Evolutionary conservation across 306 rosid genomes (phyloP).

Genomic region (Crataegus laevigata): DNA sequence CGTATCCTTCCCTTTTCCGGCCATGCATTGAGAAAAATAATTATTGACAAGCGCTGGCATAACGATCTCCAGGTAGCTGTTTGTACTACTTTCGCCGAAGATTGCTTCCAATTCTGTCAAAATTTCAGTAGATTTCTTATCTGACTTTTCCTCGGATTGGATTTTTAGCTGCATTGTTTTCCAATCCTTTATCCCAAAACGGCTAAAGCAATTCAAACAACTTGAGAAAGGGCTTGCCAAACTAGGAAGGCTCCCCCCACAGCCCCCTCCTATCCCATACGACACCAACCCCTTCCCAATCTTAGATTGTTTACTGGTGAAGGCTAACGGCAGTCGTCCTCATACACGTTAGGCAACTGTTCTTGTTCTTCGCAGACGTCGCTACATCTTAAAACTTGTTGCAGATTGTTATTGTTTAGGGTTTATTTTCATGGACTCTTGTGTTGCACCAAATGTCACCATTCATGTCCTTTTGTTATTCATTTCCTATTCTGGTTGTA

Average conservation of each 20-base stretch:
- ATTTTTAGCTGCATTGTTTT: neutral
- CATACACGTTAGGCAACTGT: neutral
- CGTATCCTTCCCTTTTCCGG: neutral
- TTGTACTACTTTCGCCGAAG: neutral
- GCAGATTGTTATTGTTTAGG: neutral
- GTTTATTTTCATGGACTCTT: neutral
- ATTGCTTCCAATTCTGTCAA: neutral
- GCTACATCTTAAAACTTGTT: neutral
- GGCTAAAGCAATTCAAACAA: neutral
- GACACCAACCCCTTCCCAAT: neutral
- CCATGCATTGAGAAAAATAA: neutral
- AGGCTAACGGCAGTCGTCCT: neutral
- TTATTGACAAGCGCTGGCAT: neutral
- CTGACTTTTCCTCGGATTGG: neutral
- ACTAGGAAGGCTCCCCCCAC: neutral
- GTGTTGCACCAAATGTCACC: neutral
- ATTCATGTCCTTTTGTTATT: neutral
- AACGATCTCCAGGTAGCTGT: neutral
- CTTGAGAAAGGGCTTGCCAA: constrained; percentile 1
- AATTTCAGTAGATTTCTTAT: neutral
- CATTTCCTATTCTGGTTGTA: neutral
- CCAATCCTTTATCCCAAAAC: neutral
- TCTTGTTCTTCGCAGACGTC: neutral
- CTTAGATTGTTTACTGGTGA: neutral
- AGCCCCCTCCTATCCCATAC: neutral